phyloP scores from a whole-genome alignment of 106 monocot species.

The Apostasia shenzhenica region DNA sequence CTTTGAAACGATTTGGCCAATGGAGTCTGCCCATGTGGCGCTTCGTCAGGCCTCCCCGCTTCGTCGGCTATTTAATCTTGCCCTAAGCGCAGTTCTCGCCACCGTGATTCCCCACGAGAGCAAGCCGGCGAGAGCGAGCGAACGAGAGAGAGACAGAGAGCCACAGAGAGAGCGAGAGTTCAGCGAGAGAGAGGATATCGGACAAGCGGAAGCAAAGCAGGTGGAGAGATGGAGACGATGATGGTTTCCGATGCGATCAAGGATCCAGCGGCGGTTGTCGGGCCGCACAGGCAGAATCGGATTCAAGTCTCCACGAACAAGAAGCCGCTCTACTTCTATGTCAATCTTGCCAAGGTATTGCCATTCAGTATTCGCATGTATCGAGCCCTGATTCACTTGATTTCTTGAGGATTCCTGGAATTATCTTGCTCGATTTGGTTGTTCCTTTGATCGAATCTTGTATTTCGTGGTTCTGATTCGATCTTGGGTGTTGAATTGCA shows the following conservation, averaged over 20 bases:
- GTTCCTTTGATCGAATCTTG: too few relatives aligned
- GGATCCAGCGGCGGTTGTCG: slow-evolving; percentile 12
- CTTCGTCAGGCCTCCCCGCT: neutral
- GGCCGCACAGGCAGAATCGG: slow-evolving; percentile 35
- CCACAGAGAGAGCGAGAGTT: neutral
- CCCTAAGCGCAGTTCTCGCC: neutral
- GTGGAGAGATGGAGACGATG: slow-evolving; percentile 14
- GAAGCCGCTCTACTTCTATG: slow-evolving; percentile 76
- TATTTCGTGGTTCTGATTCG: neutral
- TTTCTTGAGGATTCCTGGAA: neutral
- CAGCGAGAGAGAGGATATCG: too few relatives aligned
- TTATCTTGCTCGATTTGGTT: neutral
- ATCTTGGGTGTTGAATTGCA: slow-evolving; percentile 13
- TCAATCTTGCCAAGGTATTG: slow-evolving; percentile 80
- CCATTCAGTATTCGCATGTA: neutral
- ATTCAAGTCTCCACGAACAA: slow-evolving; percentile 82
- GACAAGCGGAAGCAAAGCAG: neutral
- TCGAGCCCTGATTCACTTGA: neutral
- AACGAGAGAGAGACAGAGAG: neutral
- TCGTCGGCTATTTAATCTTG: neutral
- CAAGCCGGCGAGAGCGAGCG: neutral
- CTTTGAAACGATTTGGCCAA: neutral
- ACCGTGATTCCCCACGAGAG: neutral
- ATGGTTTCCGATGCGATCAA: slow-evolving; percentile 8
- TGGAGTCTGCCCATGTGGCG: neutral